These are phyloP conservation scores for Castanopsis chinensis DNA, from an alignment of 306 rosid species.

Conservation along the genomic window DNA sequence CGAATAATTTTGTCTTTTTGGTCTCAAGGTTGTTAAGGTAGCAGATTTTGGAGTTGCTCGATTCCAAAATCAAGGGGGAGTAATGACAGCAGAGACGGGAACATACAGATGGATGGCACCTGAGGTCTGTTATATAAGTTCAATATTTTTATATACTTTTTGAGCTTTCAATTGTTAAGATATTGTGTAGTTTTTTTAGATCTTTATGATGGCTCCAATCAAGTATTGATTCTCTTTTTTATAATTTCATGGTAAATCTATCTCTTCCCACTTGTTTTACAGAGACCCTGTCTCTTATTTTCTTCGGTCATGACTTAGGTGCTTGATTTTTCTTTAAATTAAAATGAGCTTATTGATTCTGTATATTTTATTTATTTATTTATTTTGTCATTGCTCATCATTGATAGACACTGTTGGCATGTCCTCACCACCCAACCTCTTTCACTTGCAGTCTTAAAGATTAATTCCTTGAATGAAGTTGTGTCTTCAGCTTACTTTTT, in stretches of 20 bases:
- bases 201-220: background rate
- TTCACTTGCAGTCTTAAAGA: background rate
- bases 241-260: background rate
- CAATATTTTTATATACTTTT: background rate
- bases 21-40: conserved; percentile 84
- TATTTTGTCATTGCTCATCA: background rate
- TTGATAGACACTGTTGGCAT: background rate
- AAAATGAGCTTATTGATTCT: background rate
- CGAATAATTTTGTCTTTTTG: background rate
- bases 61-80: conserved; percentile 84
- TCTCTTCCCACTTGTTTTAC: background rate
- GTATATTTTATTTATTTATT: background rate
- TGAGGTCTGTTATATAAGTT: conserved; percentile 59
- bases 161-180: background rate
- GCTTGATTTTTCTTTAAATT: background rate
- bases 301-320: background rate
- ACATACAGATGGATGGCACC: conserved; percentile 99
- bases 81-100: conserved; percentile 99
- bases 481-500: background rate
- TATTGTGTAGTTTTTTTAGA: background rate
- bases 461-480: background rate
- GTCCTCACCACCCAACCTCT: background rate
- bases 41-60: conserved; percentile 99
- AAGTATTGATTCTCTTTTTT: background rate
- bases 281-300: background rate